phyloP scores from a whole-genome alignment of 2,329 filamentous ascomycete genomes.

The Rasamsonia emersonii region DNA sequence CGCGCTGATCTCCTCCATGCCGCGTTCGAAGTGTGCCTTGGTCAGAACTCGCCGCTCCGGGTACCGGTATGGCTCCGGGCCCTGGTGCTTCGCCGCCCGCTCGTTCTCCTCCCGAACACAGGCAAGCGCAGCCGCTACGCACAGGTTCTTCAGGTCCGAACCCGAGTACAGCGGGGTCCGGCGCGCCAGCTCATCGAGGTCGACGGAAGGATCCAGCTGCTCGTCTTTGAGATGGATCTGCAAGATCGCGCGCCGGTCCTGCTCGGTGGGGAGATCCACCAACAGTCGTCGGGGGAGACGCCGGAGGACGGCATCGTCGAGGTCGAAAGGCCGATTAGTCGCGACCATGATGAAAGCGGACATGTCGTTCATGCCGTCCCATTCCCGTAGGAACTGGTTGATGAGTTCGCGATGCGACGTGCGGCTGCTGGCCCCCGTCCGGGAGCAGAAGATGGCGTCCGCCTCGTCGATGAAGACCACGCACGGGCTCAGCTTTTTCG shows the following conservation, averaged over 20 bases:
- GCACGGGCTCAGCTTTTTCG: slow-evolving; percentile 82
- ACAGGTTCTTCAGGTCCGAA: slow-evolving; percentile 45
- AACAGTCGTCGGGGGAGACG: slow-evolving; percentile 42
- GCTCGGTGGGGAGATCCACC: slow-evolving; percentile 40
- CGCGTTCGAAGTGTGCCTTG: slow-evolving; percentile 70
- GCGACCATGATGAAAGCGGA: slow-evolving; percentile 97
- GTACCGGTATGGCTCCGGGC: slow-evolving; percentile 47
- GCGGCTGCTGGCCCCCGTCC: slow-evolving; percentile 54
- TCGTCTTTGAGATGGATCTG: slow-evolving; percentile 43
- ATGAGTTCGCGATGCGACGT: slow-evolving; percentile 78
- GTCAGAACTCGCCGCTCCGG: slow-evolving; percentile 60
- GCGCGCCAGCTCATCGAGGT: slow-evolving; percentile 34
- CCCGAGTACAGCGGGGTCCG: slow-evolving; percentile 43
- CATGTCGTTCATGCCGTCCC: slow-evolving; percentile 80
- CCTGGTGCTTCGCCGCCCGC: slow-evolving; percentile 25
- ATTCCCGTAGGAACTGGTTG: slow-evolving; percentile 93
- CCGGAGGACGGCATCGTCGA: slow-evolving; percentile 56
- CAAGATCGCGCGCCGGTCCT: slow-evolving; percentile 40
- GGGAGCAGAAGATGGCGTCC: slow-evolving; percentile 78
- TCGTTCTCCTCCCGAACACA: slow-evolving; percentile 42
- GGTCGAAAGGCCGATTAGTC: slow-evolving; percentile 88
- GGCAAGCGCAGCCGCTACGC: slow-evolving; percentile 41
- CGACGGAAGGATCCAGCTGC: slow-evolving; percentile 31
- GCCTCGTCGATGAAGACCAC: slow-evolving; percentile 97
- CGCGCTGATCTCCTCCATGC: slow-evolving; percentile 78